phyloP scores from a whole-genome alignment of 306 rosid species.

The Trifolium dubium region DNA sequence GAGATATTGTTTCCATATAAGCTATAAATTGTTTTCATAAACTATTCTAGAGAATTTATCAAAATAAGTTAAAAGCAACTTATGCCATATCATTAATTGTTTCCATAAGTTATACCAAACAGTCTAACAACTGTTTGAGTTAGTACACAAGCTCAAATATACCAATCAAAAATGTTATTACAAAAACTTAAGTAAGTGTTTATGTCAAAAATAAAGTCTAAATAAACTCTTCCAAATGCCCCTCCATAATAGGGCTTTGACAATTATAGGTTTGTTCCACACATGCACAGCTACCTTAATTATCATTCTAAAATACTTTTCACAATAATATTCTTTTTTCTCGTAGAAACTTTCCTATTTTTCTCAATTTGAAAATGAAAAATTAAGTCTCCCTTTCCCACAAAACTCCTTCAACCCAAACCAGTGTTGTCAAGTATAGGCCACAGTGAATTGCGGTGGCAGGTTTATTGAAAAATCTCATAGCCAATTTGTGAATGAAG shows the following conservation, averaged over 20 bases:
- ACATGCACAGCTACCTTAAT: background rate
- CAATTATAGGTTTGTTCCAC: background rate
- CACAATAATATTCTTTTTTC: background rate
- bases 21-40: background rate
- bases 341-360: background rate
- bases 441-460: background rate
- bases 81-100: background rate
- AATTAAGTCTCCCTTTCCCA: background rate
- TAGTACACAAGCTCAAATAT: background rate
- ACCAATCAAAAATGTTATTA: background rate
- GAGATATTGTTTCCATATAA: background rate
- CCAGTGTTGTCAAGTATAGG: background rate
- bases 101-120: background rate
- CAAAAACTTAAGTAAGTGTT: background rate
- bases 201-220: background rate
- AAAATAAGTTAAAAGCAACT: background rate
- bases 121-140: background rate
- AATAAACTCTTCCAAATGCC: background rate
- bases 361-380: background rate
- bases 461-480: background rate
- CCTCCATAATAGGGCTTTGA: background rate
- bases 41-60: background rate
- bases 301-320: background rate
- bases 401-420: background rate
- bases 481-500: background rate